These are phyloP conservation scores for Alternaria novae-zelandiae DNA, from an alignment of 2,329 filamentous ascomycete genomes.

Conservation along the genomic window DNA sequence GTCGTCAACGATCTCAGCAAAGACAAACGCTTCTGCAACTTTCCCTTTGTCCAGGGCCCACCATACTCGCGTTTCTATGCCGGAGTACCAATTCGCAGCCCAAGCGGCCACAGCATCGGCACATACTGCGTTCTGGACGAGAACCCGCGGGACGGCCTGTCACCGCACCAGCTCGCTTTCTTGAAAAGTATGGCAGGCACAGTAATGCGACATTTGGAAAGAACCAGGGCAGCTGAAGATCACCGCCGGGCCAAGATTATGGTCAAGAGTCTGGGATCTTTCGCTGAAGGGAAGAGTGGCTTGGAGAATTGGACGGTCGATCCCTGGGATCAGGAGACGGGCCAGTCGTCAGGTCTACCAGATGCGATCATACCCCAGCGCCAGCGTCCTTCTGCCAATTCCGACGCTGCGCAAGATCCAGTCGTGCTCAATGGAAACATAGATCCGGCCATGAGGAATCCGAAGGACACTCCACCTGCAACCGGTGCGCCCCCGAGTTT, in stretches of 20 bases:
- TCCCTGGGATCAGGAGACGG: conserved; percentile 34
- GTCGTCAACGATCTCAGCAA: conserved; percentile 41
- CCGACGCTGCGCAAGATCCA: conserved; percentile 22
- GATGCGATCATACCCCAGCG: conserved; percentile 26
- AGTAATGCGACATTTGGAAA: conserved; percentile 67
- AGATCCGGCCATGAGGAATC: conserved; percentile 26
- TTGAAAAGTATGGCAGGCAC: conserved; percentile 62
- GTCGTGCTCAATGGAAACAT: conserved; percentile 25
- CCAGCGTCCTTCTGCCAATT: conserved; percentile 23
- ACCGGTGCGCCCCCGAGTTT: conserved; percentile 29
- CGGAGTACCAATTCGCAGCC: conserved; percentile 66
- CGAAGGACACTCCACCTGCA: conserved; percentile 16
- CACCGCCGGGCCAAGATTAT: conserved; percentile 62
- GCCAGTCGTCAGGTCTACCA: conserved; percentile 12
- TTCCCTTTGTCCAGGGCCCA: conserved; percentile 40
- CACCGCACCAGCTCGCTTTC: conserved; percentile 57
- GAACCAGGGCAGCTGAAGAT: conserved; percentile 59
- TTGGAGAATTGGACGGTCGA: conserved; percentile 44
- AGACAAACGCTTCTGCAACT: conserved; percentile 50
- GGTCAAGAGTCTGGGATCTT: conserved; percentile 52
- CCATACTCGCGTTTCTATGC: conserved; percentile 58
- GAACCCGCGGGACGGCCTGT: conserved; percentile 60
- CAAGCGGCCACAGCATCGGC: conserved; percentile 64
- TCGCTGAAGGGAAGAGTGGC: conserved; percentile 45
- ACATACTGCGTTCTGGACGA: conserved; percentile 66